phyloP scores from a whole-genome alignment of 2,329 filamentous ascomycete genomes.

The Ceratocystis alfenasii region DNA sequence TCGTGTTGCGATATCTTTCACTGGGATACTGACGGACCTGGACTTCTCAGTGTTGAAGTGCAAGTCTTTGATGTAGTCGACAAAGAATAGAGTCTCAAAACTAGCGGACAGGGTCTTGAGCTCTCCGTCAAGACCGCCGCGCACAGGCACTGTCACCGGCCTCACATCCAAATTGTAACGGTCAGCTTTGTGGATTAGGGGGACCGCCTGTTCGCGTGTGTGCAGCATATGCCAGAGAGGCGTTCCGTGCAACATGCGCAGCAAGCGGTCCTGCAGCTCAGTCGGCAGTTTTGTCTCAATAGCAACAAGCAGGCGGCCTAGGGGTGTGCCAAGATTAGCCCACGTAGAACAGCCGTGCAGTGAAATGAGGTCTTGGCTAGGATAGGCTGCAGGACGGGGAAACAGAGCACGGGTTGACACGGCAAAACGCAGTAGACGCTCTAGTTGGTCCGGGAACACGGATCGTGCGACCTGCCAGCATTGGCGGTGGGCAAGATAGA shows the following conservation, averaged over 20 bases:
- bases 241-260: slow-evolving; percentile 11
- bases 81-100: slow-evolving; percentile 19
- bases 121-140: slow-evolving; percentile 10
- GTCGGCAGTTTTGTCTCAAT: slow-evolving; percentile 13
- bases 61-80: slow-evolving; percentile 20
- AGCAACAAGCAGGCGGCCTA: slow-evolving; percentile 15
- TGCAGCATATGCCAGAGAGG: slow-evolving; percentile 20
- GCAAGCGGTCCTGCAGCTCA: slow-evolving; percentile 17
- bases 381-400: slow-evolving; percentile 15
- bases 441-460: slow-evolving; percentile 14
- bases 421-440: slow-evolving; percentile 18
- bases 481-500: slow-evolving; percentile 20
- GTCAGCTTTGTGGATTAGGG: slow-evolving; percentile 16
- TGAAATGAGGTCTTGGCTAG: slow-evolving; percentile 19
- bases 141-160: slow-evolving; percentile 12
- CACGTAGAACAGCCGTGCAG: slow-evolving; percentile 9
- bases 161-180: slow-evolving; percentile 18
- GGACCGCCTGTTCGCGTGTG: slow-evolving; percentile 16
- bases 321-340: neutral
- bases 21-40: neutral
- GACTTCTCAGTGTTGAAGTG: neutral
- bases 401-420: slow-evolving; percentile 21
- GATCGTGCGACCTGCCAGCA: slow-evolving; percentile 18
- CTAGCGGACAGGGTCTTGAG: slow-evolving; percentile 12
- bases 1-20: slow-evolving; percentile 4